Percentiles rank a stretch among this genome's conserved stretches.
These are phyloP conservation scores for Neurospora sp. DNA, from an alignment of 2,329 filamentous ascomycete species.

Conservation along the genomic window DNA sequence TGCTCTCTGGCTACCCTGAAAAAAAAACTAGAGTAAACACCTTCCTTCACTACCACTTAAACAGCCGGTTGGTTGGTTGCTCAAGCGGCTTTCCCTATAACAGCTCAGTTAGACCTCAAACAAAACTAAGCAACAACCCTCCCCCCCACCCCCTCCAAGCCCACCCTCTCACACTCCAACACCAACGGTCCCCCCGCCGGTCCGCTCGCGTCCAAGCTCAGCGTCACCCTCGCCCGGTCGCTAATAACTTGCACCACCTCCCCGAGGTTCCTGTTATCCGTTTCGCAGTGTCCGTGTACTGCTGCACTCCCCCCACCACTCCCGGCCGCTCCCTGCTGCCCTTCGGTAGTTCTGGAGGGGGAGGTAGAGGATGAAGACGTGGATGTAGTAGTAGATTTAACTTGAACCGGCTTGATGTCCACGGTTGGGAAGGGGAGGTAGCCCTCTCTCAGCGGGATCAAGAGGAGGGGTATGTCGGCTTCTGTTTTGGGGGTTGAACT, in stretches of 20 bases:
- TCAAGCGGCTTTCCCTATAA: no score
- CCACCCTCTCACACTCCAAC: slow-evolving; percentile 47
- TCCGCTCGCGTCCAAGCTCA: slow-evolving; percentile 60
- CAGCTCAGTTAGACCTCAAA: no score
- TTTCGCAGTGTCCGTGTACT: slow-evolving; percentile 53
- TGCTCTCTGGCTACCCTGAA: no score
- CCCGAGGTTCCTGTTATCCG: slow-evolving; percentile 68
- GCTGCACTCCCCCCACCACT: no score
- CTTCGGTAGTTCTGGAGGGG: slow-evolving; percentile 7
- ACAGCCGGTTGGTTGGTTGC: no score
- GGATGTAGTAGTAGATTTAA: slow-evolving; percentile 20
- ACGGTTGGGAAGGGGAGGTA: slow-evolving; percentile 38
- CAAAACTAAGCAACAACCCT: slow-evolving; percentile 24
- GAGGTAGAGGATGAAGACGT: not conserved
- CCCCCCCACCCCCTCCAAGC: slow-evolving; percentile 19
- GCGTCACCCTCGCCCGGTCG: slow-evolving; percentile 61
- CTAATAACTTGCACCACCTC: slow-evolving; percentile 68
- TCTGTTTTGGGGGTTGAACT: slow-evolving; percentile 37
- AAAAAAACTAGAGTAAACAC: no score
- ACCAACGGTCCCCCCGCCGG: slow-evolving; percentile 56
- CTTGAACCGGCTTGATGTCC: slow-evolving; percentile 63
- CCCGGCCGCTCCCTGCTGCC: no score
- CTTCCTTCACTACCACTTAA: no score
- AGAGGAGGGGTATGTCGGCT: slow-evolving; percentile 55
- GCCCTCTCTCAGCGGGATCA: slow-evolving; percentile 55